A percentile compares a stretch with the other conserved stretches of the same genome.
phyloP scores from a whole-genome alignment of 208 protist genomes.

The Crithidia bombi region DNA sequence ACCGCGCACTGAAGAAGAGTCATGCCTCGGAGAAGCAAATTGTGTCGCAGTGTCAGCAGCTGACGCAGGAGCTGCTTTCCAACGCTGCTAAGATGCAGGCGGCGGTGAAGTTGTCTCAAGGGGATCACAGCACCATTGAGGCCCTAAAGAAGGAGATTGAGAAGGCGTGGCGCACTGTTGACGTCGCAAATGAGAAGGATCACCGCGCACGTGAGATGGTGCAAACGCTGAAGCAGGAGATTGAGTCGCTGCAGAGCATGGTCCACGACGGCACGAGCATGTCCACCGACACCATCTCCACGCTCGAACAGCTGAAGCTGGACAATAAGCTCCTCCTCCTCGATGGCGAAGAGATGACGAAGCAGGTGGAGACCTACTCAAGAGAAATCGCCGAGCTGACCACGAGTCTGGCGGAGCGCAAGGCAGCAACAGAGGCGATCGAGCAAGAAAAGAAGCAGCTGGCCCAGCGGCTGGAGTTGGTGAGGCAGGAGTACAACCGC shows the following conservation, averaged over 20 bases:
- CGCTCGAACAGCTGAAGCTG: conserved; percentile 94
- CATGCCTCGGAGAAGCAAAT: conserved; percentile 98
- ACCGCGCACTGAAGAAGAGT: conserved; percentile 95
- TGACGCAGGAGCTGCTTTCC: conserved; percentile 96
- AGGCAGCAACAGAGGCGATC: conserved; percentile 58
- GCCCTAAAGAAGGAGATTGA: conserved; percentile 97
- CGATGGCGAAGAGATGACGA: conserved; percentile 92
- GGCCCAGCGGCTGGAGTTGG: conserved; percentile 54
- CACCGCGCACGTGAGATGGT: conserved; percentile 95
- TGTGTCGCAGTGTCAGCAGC: conserved; percentile 94
- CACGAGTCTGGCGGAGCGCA: conserved; percentile 38
- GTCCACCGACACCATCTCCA: conserved; percentile 92
- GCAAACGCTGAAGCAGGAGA: conserved; percentile 94
- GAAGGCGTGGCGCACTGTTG: conserved; percentile 97
- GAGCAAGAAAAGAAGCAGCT: conserved; percentile 67
- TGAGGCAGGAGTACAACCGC: conserved; percentile 82
- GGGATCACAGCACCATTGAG: conserved; percentile 97
- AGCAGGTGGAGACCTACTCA: conserved; percentile 85
- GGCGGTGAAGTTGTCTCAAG: conserved; percentile 95
- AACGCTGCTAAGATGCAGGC: conserved; percentile 98
- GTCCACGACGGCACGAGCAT: conserved; percentile 94
- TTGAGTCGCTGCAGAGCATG: conserved; percentile 92
- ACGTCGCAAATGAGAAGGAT: conserved; percentile 98
- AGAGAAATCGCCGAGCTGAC: conserved; percentile 69
- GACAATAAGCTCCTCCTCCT: conserved; percentile 95